These are phyloP conservation scores for Cercospora canescens DNA, from an alignment of 2,329 filamentous ascomycete species.

Conservation along the genomic window DNA sequence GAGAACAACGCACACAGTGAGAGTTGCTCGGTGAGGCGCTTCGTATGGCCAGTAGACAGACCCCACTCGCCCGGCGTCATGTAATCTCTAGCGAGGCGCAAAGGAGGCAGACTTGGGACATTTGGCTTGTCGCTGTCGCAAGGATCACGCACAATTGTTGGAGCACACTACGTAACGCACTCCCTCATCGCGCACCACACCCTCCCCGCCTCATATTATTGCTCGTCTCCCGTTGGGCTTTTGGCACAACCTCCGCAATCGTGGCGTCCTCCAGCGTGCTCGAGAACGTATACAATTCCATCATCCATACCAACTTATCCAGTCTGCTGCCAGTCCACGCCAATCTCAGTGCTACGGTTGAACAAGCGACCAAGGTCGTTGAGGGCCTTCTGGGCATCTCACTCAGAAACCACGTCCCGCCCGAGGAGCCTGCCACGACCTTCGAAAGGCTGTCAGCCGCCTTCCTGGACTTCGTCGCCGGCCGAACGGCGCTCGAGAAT, in stretches of 20 bases:
- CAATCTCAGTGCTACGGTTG: constrained; percentile 22
- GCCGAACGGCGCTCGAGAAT: constrained; percentile 32
- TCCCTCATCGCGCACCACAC: constrained; percentile 1
- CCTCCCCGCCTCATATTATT: constrained; percentile 13
- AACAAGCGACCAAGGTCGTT: constrained; percentile 19
- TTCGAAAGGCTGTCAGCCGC: constrained; percentile 13
- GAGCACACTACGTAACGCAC: constrained; percentile 10
- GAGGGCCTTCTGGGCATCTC: constrained; percentile 17
- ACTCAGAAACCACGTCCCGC: not conserved
- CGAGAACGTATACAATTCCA: constrained; percentile 21
- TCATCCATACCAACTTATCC: constrained; percentile 19
- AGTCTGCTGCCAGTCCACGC: constrained; percentile 10
- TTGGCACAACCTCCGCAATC: constrained; percentile 22
- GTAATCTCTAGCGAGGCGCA: constrained; percentile 2
- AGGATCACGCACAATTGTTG: constrained; percentile 6
- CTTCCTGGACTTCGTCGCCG: constrained; percentile 28
- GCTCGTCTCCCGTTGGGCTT: not conserved
- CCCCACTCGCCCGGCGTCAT: constrained; percentile 1
- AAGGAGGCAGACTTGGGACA: constrained; percentile 9
- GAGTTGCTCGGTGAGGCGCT: not conserved
- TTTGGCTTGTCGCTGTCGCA: constrained; percentile 1
- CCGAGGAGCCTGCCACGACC: constrained; percentile 12
- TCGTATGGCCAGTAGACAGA: not conserved
- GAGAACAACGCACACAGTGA: not conserved
- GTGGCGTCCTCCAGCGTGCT: constrained; percentile 30